Percentiles rank a stretch among this genome's conserved stretches.
Conservation (phyloP, 129 eudicot genomes). For the Oenanthe sinensis region DNA sequence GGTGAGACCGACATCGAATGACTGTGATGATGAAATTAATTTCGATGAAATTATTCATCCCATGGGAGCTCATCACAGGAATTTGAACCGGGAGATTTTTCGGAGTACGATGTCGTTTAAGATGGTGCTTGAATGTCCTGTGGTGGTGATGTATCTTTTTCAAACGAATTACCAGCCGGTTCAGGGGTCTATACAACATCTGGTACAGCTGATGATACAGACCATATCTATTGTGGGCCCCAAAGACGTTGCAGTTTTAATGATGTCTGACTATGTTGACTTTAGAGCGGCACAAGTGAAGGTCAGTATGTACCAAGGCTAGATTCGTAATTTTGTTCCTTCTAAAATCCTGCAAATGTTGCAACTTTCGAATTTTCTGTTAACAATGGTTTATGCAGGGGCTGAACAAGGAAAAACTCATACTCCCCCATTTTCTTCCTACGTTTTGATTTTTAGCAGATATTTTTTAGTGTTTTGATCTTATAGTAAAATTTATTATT, state of each 20-base stretch:
- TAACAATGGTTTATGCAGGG: not conserved
- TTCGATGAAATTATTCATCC: not conserved
- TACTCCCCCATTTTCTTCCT: too few species aligned
- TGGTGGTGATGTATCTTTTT: slow-evolving; percentile 91
- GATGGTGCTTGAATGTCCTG: slow-evolving; percentile 79
- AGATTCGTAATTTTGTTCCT: not conserved
- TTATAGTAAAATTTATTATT: too few species aligned
- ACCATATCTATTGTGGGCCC: slow-evolving; percentile 91
- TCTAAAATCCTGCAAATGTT: too few species aligned
- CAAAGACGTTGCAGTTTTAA: slow-evolving; percentile 72
- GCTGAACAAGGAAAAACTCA: not conserved
- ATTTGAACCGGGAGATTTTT: slow-evolving; percentile 31
- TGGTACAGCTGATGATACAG: slow-evolving; percentile 80
- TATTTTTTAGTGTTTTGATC: too few species aligned
- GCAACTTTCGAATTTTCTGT: not conserved
- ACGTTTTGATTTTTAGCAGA: too few species aligned
- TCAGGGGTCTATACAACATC: slow-evolving; percentile 70
- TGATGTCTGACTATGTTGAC: slow-evolving; percentile 70
- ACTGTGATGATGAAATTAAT: not conserved
- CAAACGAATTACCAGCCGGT: slow-evolving; percentile 74
- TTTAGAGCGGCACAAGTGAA: slow-evolving; percentile 90
- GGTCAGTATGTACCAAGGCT: slow-evolving; percentile 30
- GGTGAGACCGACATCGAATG: not conserved
- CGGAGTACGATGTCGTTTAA: slow-evolving; percentile 81
- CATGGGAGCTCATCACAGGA: not conserved